Conservation (phyloP, 2,329 filamentous ascomycete genomes). For the Colletotrichum aenigma region DNA sequence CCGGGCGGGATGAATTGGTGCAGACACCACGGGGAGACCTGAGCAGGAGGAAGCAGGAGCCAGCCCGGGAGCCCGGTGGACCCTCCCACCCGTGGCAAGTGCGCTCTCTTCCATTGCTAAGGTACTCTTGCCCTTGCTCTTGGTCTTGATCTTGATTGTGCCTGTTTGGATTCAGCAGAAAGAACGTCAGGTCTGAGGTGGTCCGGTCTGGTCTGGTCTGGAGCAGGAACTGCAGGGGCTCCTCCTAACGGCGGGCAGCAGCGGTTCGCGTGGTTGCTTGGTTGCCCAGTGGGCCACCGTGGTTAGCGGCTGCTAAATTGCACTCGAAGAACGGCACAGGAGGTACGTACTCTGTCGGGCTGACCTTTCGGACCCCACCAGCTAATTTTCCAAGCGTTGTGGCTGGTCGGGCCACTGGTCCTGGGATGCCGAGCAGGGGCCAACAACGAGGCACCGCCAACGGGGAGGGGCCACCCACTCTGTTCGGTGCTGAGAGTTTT, state of each 20-base stretch:
- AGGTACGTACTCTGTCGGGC: background rate
- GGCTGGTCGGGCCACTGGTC: constrained; percentile 1
- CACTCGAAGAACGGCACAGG: background rate
- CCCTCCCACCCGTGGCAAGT: background rate
- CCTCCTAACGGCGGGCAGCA: background rate
- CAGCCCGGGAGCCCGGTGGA: background rate
- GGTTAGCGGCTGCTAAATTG: background rate
- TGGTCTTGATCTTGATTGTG: background rate
- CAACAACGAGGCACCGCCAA: background rate
- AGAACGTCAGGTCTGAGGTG: too few species aligned
- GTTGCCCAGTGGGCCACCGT: background rate
- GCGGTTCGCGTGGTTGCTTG: constrained; percentile 2
- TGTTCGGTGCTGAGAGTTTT: background rate
- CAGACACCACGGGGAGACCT: background rate
- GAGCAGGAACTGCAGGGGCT: background rate
- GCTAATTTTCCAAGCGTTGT: background rate
- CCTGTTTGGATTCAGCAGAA: background rate
- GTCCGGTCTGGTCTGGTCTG: background rate
- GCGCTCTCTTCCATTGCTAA: background rate
- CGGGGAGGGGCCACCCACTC: background rate
- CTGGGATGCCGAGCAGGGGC: background rate
- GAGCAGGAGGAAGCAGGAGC: background rate
- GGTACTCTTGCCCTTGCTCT: background rate
- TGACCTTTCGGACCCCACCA: background rate
- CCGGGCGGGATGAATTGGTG: background rate